These are phyloP conservation scores for Ascosphaera apis DNA, from an alignment of 2,329 filamentous ascomycete genomes.

Conservation along the genomic window DNA sequence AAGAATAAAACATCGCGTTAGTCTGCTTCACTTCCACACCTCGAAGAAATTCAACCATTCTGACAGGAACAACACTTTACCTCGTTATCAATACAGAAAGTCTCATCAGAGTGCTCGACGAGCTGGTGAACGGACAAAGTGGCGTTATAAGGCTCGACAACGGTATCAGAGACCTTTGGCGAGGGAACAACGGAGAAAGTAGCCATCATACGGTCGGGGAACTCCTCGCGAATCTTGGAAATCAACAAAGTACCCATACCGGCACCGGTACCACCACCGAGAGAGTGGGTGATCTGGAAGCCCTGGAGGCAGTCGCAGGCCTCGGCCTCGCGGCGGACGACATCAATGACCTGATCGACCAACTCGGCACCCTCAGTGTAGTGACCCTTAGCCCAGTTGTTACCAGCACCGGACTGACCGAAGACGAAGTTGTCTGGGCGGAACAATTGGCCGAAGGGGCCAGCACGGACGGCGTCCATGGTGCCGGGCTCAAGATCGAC, in stretches of 20 bases:
- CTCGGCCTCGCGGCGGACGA: constrained; percentile 96
- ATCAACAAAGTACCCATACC: constrained; percentile 99
- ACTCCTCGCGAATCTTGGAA: constrained; percentile 99
- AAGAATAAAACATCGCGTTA: background rate
- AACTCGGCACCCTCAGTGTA: constrained; percentile 99
- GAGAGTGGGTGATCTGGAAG: constrained; percentile 99
- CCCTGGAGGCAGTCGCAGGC: constrained; percentile 98
- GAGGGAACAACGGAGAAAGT: constrained; percentile 98
- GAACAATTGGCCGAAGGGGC: constrained; percentile 97
- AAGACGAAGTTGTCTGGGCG: constrained; percentile 99
- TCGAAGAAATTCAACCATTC: too few species aligned
- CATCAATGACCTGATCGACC: constrained; percentile 93
- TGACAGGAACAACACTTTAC: too few species aligned
- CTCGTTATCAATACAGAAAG: constrained; percentile 99
- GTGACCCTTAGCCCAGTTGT: constrained; percentile 99
- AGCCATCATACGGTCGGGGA: constrained; percentile 99
- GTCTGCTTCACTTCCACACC: too few species aligned
- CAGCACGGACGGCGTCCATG: constrained; percentile 97
- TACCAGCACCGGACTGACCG: constrained; percentile 96
- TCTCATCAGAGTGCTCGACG: constrained; percentile 99
- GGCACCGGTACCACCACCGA: constrained; percentile 98
- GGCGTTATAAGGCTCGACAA: constrained; percentile 99
- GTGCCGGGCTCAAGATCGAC: constrained; percentile 99
- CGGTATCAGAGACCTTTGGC: constrained; percentile 98
- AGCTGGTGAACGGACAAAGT: constrained; percentile 97